These are phyloP conservation scores for Podosphaera xanthii DNA, from an alignment of 2,329 filamentous ascomycete species.

Conservation along the genomic window DNA sequence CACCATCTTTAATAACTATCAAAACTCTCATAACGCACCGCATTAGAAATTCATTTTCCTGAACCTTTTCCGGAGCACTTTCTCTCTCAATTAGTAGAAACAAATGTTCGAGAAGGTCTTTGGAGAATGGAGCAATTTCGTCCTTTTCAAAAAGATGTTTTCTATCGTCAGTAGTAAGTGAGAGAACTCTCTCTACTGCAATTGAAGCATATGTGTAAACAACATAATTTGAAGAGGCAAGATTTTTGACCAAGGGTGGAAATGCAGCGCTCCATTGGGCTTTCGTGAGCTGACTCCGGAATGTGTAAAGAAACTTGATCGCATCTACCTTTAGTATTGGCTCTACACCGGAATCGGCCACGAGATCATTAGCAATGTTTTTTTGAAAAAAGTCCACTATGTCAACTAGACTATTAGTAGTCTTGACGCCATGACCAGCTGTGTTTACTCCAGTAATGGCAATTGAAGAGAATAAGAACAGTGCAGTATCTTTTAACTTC, in stretches of 20 bases:
- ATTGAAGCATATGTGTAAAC: conserved; percentile 96
- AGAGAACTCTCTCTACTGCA: conserved; percentile 80
- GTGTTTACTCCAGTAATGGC: conserved; percentile 81
- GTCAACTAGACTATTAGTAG: conserved; percentile 66
- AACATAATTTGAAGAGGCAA: conserved; percentile 78
- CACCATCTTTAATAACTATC: conserved; percentile 73
- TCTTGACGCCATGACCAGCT: conserved; percentile 71
- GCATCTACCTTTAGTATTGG: conserved; percentile 90
- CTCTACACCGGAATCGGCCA: conserved; percentile 44
- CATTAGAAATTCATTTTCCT: conserved; percentile 98
- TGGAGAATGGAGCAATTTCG: conserved; percentile 60
- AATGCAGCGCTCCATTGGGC: conserved; percentile 83
- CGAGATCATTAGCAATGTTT: conserved; percentile 71
- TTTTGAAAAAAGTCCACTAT: conserved; percentile 90
- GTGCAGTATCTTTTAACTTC: conserved; percentile 96
- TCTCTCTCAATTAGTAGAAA: conserved; percentile 83
- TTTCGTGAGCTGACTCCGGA: conserved; percentile 81
- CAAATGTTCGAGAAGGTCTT: conserved; percentile 69
- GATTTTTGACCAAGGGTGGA: conserved; percentile 70
- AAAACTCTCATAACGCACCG: conserved; percentile 94
- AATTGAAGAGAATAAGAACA: conserved; percentile 86
- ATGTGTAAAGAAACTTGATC: conserved; percentile 93
- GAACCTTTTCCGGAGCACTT: conserved; percentile 67
- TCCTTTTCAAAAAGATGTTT: conserved; percentile 58
- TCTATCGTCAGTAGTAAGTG: conserved; percentile 52